These are phyloP conservation scores for Solanum chmielewskii DNA, from an alignment of 257 asterid species.

Conservation along the genomic window DNA sequence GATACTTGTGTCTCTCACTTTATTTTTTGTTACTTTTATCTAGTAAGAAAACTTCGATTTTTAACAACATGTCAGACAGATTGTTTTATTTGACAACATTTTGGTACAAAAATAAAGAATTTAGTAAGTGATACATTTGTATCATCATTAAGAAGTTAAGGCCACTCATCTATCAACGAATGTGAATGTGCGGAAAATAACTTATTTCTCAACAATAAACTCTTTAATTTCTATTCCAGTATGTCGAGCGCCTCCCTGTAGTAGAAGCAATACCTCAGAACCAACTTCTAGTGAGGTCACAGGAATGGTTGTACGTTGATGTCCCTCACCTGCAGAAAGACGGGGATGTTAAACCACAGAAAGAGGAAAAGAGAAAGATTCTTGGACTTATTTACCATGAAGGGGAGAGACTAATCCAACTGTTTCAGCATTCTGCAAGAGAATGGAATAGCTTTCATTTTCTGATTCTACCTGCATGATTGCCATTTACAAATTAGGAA, in stretches of 20 bases:
- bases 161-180: background rate
- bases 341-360: background rate
- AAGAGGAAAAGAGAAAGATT: background rate
- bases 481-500: background rate
- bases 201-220: slow-evolving; percentile 75
- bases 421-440: slow-evolving; percentile 84
- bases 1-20: background rate
- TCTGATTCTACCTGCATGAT: slow-evolving; percentile 36
- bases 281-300: slow-evolving; percentile 68
- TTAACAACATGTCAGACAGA: background rate
- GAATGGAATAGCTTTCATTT: slow-evolving; percentile 45
- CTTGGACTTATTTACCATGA: slow-evolving; percentile 31
- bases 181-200: background rate
- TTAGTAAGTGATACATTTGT: background rate
- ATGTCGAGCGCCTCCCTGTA: slow-evolving; percentile 82
- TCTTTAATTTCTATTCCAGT: slow-evolving; percentile 76
- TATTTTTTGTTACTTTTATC: too few species aligned
- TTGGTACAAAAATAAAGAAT: background rate
- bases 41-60: background rate
- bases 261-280: slow-evolving; percentile 50
- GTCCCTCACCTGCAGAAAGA: slow-evolving; percentile 20
- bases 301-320: slow-evolving; percentile 32
- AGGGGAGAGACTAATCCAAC: slow-evolving; percentile 54
- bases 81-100: background rate
- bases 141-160: background rate